Evolutionary conservation across 345 rosid species (phyloP).

Genomic region (Camelina hispida): DNA sequence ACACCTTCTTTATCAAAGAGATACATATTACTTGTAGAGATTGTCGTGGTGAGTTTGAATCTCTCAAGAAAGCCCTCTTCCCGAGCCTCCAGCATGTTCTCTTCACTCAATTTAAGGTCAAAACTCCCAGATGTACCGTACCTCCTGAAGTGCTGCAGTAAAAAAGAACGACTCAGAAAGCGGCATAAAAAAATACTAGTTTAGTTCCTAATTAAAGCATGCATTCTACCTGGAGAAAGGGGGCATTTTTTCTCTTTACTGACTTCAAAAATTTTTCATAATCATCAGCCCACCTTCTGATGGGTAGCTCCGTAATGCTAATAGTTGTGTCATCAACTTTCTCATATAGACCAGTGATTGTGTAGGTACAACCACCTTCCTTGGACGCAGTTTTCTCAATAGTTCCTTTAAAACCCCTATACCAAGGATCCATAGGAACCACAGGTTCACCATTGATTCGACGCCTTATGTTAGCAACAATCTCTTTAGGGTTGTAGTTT

Average conservation of each 20-base stretch:
- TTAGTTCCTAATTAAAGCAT: conserved; percentile 14
- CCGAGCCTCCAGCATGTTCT: conserved; percentile 59
- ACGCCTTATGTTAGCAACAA: conserved; percentile 71
- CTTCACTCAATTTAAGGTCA: conserved; percentile 56
- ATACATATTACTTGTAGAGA: conserved; percentile 91
- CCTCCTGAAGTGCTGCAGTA: conserved; percentile 52
- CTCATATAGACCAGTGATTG: conserved; percentile 64
- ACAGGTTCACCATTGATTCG: conserved; percentile 70
- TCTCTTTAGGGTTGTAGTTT: conserved; percentile 89
- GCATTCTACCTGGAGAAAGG: conserved; percentile 61
- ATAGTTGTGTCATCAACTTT: conserved; percentile 73
- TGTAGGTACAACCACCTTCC: conserved; percentile 72
- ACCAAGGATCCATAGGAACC: conserved; percentile 99
- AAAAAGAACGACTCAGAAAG: conserved; percentile 29
- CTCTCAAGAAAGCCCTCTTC: conserved; percentile 89
- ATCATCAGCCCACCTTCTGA: conserved; percentile 92
- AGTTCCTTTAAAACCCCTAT: conserved; percentile 80
- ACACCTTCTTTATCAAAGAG: conserved; percentile 70
- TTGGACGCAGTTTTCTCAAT: conserved; percentile 74
- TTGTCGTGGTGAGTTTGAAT: conserved; percentile 67
- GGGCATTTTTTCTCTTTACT: conserved; percentile 39
- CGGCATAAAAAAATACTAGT: not conserved
- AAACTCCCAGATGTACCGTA: conserved; percentile 56
- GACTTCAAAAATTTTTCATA: conserved; percentile 67
- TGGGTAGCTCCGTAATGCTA: conserved; percentile 77